Evolutionary conservation across 2,329 filamentous ascomycete species (phyloP), one percentile per base, ranked within the genome.

Genomic region (Talaromyces atroroseus): DNA sequence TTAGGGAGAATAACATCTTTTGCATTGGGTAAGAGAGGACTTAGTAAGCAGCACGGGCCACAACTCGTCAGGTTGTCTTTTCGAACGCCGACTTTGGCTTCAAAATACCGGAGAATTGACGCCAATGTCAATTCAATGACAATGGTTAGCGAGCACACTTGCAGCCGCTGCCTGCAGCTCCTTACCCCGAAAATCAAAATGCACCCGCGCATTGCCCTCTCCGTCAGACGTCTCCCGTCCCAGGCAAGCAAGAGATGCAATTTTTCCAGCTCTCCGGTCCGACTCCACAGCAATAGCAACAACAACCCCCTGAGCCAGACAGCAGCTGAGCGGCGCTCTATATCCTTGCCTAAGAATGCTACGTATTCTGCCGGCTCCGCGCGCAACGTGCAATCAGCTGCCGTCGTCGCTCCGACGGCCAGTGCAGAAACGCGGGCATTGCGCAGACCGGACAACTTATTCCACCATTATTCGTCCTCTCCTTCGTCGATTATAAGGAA

Each of bases 391-490:
- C 67, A 68, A 55, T 65, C 64, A 38, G 64, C 67, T 16, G 64
- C 66, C 16, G 63, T 68, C 29, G 66, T 59, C 32, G 60, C 58
- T 16, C 49, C 61, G 20, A 6, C 44, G 2, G 46, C 52, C 1
- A 59, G 63, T 16, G 57, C 63, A 54, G 65, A 70, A 54, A 54
- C 64, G 34, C 66, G 67, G 67, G 62, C 71, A 5, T 71, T 83
- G 49, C 80, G 95, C 24, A 79, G 78, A 61, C 80, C 85, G 51
- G 85, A 95, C 74, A 88, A 96, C 69, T 86, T 99, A 56, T 99
- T 97, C 78, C 92, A 99, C 74, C 85, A 90, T 10, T 95, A 94
- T 72, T 89, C 90, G 36, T 81, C 87, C 61, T 99, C 94, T 14
- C 94, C 95, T 8, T 88, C 92, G 44, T 87, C 90, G 40, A 87